phyloP scores from a whole-genome alignment of 73 alveolate genomes.

The Uronychia setigera region DNA sequence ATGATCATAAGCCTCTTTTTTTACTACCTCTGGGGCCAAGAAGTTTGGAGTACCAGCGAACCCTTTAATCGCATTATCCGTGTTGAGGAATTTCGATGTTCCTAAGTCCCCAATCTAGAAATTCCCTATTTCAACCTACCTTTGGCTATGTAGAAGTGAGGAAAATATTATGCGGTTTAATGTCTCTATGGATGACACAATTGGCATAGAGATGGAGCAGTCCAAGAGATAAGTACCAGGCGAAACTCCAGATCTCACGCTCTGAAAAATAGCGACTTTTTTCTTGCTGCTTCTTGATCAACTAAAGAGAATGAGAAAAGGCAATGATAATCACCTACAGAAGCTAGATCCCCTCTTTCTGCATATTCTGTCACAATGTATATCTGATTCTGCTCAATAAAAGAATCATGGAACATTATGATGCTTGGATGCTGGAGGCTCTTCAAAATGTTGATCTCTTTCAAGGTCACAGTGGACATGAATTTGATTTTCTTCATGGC shows the following conservation, averaged over 20 bases:
- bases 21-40: slow-evolving; percentile 54
- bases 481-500: background rate
- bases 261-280: slow-evolving; percentile 43
- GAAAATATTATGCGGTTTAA: slow-evolving; percentile 65
- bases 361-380: slow-evolving; percentile 65
- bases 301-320: background rate
- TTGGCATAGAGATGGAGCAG: slow-evolving; percentile 36
- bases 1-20: slow-evolving; percentile 38
- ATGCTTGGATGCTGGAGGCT: slow-evolving; percentile 27
- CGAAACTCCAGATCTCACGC: slow-evolving; percentile 37
- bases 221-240: slow-evolving; percentile 47
- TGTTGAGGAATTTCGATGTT: background rate
- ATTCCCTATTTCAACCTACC: background rate
- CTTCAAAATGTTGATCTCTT: slow-evolving; percentile 22
- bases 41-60: slow-evolving; percentile 55
- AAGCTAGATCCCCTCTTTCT: slow-evolving; percentile 56
- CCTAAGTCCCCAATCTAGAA: background rate
- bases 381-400: background rate
- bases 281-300: slow-evolving; percentile 10
- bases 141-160: slow-evolving; percentile 16
- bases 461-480: background rate
- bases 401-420: slow-evolving; percentile 34
- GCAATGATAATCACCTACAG: slow-evolving; percentile 13
- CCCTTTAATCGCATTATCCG: background rate
- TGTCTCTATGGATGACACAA: slow-evolving; percentile 43